Base-by-base conservation (phyloP, 1,284 basidiomycete genomes). In the Boletus austroedulis region DNA sequence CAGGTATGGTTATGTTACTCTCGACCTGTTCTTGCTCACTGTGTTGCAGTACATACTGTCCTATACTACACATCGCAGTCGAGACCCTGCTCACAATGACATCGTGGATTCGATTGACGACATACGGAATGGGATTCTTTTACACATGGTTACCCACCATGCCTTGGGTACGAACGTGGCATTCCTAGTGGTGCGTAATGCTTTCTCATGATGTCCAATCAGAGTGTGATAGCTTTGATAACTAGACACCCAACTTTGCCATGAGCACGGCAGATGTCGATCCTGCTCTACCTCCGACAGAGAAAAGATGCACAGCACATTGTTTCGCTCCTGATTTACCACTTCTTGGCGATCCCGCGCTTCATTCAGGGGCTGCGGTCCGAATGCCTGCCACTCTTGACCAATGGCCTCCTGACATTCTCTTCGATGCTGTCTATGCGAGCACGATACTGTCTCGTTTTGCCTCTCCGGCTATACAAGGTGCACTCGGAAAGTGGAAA, bases 241-340 rank as follows among this genome's bases (percentile, higher is more conserved):
- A n/a, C 44, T 36, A 58, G 57, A 51, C 57, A 24, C 57, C 57
- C 10, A 56, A 51, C 19, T 56, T 58, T 56, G 53, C 57, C 12
- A 46, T 58, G 52, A 9, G 4, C 12, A 55, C 32, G 17, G 17
- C 32, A 0, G 53, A 50, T 29, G 17, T 58, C 23, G 10, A 41
- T 29, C 23, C n/a, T 10, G n/a, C 23, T 4, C 12, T 17, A 38
- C 29, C 23, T 21, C 43, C 48, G 10, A 40, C 28, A 14, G 43
- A 31, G 19, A 50, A 34, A 47, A 46, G 32, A 14, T 56, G 41
- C 21, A 46, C 43, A 21, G 40, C 41, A 32, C 57, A 58, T 5
- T 26, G 46, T 23, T 58, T 56, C 10, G 26, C 9, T 45, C 52
- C 46, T 15, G 19, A 23, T 4, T 5, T 4, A 21, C 11, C 23